These are phyloP conservation scores for Paracamarosporium sp. DNA, from an alignment of 2,329 filamentous ascomycete genomes.

Conservation along the genomic window DNA sequence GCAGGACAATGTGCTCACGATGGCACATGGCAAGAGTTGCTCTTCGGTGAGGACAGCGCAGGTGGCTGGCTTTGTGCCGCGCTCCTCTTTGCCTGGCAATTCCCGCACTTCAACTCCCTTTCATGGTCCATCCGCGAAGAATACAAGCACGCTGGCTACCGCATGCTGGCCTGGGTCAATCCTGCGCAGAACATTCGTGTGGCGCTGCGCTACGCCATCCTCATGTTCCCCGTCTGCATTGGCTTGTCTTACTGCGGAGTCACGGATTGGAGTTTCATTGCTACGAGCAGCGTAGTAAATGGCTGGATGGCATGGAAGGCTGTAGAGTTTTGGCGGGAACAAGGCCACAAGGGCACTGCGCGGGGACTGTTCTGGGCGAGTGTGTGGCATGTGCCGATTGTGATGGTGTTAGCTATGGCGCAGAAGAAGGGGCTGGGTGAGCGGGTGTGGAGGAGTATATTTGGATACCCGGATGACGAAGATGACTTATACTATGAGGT, in stretches of 20 bases:
- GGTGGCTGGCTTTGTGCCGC: slow-evolving; percentile 90
- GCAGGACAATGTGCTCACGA: slow-evolving; percentile 78
- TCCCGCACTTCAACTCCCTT: slow-evolving; percentile 96
- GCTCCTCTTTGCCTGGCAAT: slow-evolving; percentile 93
- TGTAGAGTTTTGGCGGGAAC: slow-evolving; percentile 77
- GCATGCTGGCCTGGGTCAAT: slow-evolving; percentile 85
- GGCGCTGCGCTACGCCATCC: slow-evolving; percentile 82
- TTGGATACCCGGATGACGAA: slow-evolving; percentile 39
- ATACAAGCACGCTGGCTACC: slow-evolving; percentile 74
- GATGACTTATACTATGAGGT: slow-evolving; percentile 43
- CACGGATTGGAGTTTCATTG: slow-evolving; percentile 84
- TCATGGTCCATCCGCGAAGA: slow-evolving; percentile 89
- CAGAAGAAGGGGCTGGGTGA: slow-evolving; percentile 81
- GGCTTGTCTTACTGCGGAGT: slow-evolving; percentile 80
- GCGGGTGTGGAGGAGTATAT: slow-evolving; percentile 37
- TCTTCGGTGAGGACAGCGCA: slow-evolving; percentile 71
- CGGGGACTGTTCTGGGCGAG: slow-evolving; percentile 94
- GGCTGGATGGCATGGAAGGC: slow-evolving; percentile 84
- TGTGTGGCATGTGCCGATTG: slow-evolving; percentile 91
- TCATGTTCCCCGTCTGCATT: slow-evolving; percentile 86
- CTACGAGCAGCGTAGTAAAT: slow-evolving; percentile 82
- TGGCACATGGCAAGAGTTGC: slow-evolving; percentile 74
- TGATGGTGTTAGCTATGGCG: slow-evolving; percentile 87
- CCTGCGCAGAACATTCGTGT: slow-evolving; percentile 85
- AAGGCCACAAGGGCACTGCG: slow-evolving; percentile 81